Percentiles rank a stretch among this genome's conserved stretches.
Evolutionary conservation across 192 early-diverging fungal species (phyloP).

Genomic region (Backusella circina): DNA sequence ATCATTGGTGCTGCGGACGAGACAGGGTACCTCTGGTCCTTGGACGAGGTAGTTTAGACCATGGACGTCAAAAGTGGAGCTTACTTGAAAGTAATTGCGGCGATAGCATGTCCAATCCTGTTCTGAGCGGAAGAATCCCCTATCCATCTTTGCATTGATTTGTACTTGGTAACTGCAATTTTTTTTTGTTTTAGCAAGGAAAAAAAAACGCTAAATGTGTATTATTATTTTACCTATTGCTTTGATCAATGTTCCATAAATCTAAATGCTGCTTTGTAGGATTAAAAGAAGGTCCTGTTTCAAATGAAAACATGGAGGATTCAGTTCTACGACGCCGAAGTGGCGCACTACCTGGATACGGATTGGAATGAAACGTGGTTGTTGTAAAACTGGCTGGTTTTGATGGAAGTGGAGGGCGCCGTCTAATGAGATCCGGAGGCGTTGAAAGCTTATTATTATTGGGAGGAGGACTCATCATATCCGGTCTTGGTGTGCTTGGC

Average conservation of each 20-base stretch:
- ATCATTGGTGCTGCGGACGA: slow-evolving; percentile 55
- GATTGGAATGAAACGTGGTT: slow-evolving; percentile 19
- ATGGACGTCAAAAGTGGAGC: slow-evolving; percentile 49
- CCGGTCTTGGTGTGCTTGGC: slow-evolving; percentile 30
- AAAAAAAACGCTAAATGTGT: neutral
- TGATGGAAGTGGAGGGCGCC: slow-evolving; percentile 11
- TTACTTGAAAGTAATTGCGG: slow-evolving; percentile 92
- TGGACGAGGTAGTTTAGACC: slow-evolving; percentile 20
- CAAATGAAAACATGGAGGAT: slow-evolving; percentile 39
- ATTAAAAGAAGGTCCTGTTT: slow-evolving; percentile 68
- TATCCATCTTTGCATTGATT: slow-evolving; percentile 74
- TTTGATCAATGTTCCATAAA: slow-evolving; percentile 61
- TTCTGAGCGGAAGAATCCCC: slow-evolving; percentile 82
- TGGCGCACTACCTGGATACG: slow-evolving; percentile 13
- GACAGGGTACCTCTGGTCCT: slow-evolving; percentile 61
- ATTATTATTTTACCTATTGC: slow-evolving; percentile 36
- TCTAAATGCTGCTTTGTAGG: slow-evolving; percentile 60
- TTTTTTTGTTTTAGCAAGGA: slow-evolving; percentile 4
- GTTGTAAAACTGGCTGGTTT: slow-evolving; percentile 20
- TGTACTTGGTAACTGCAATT: slow-evolving; percentile 47
- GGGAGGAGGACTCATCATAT: slow-evolving; percentile 11
- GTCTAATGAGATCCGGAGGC: slow-evolving; percentile 11
- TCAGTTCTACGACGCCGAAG: slow-evolving; percentile 41
- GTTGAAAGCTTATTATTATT: neutral
- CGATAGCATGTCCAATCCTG: slow-evolving; percentile 91